Percentiles rank a stretch among this genome's conserved stretches.
These are phyloP conservation scores for Cucurbita maxima DNA, from an alignment of 306 rosid genomes.

Conservation along the genomic window DNA sequence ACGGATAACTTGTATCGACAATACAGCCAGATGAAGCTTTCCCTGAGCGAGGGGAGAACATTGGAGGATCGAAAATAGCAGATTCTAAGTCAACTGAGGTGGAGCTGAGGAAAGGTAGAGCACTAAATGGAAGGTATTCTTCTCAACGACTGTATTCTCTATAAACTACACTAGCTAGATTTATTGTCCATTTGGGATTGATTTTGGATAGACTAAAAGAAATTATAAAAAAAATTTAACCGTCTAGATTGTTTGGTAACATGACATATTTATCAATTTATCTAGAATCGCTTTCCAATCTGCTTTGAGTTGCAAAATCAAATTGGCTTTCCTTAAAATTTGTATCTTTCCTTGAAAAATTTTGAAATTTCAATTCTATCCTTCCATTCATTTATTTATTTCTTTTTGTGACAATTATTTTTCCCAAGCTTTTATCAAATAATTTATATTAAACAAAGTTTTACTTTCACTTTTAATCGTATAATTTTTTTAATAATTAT, in stretches of 20 bases:
- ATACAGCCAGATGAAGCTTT: conserved; percentile 58
- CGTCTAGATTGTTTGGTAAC: background rate
- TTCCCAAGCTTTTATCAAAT: background rate
- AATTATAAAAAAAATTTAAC: background rate
- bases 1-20: conserved; percentile 35
- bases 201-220: background rate
- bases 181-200: background rate
- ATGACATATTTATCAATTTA: background rate
- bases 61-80: conserved; percentile 19
- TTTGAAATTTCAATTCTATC: background rate
- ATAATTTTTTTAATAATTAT: too few relatives aligned
- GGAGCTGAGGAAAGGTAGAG: conserved; percentile 27
- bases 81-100: conserved; percentile 34
- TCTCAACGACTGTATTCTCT: background rate
- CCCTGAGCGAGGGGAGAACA: conserved; percentile 28
- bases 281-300: background rate
- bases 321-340: background rate
- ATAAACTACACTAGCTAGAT: background rate
- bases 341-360: background rate
- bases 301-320: background rate
- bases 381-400: background rate
- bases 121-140: conserved; percentile 56
- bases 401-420: background rate
- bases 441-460: too few relatives aligned
- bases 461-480: background rate